Base-by-base conservation (phyloP, 805 yeast species). In the Ogataea trehalophila region DNA sequence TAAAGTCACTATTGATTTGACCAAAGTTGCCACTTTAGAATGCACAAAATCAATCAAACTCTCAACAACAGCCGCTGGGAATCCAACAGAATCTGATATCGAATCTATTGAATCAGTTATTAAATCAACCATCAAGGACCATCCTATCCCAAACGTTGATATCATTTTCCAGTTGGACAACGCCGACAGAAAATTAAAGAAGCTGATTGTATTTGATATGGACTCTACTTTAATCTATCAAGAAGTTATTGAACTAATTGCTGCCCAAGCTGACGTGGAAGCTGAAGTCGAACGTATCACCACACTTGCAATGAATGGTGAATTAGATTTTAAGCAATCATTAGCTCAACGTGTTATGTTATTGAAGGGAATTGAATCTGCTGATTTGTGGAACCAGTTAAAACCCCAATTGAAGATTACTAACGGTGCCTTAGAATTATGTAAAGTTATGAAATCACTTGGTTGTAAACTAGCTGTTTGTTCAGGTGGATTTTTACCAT, bases 221-320 rank as follows among this genome's bases (percentile, higher is more conserved):
- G 99, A 94, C 70, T 90, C 97, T 0, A 94, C 99, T 0, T 71
- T 94, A 61, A 94, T 94, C 54, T 83, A 86, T 64, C 98, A 94
- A 68, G 99, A 94, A 68, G 97, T 94, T 37, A 94, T 94, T 56
- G 99, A 94, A 62, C 68, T 94, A 61, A 92, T 94, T 55, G 99
- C 99, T 2, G 89, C 89, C 0, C 85, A 87, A 58, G 98, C 97
- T n/a, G 76, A 79, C 55, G 95, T 94, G 33, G 97, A 94, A 61
- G 81, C 76, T 6, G 74, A 88, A 63, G 99, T 94, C 6, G 86
- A 92, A 5, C 85, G 76, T 31, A 91, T 94, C 57, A 94, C 99
- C 2, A 88, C 85, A 37, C 75, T 88, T 23, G 98, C 99, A 18
- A 94, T 94, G 99, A 91, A 92, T 58, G 97, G 97, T 26, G 96